Base-by-base conservation (phyloP, 1,284 basidiomycete species). In the Taiwanofungus camphoratus region DNA sequence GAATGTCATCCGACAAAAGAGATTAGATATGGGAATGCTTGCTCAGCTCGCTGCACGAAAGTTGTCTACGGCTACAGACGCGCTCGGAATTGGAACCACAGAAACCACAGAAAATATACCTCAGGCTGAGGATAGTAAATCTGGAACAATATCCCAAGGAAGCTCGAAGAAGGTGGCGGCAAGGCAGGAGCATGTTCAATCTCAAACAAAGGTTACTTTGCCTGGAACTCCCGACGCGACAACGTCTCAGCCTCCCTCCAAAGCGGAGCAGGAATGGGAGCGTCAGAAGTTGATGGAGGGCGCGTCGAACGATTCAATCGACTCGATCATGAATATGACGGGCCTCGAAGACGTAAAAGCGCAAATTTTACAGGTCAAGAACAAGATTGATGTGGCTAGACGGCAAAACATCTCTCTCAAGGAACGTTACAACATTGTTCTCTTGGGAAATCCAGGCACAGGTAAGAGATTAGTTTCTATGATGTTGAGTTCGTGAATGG, bases 381-480 rank as follows among this genome's bases (percentile, higher is more conserved):
- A 39, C 11, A 60, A 59, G 44, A 50, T 65, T 15, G 63, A 64
- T 20, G 31, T 51, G 0, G 41, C 36, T 13, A 39, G 43, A 9
- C 59, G 62, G 1, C 63, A 65, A 39, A 51, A 50, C 20, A 44
- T 51, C 2, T 52, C 53, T 0, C 18, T 61, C 15, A 55, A 52
- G 4, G 59, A 65, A 41, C 50, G 62, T 4, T 63, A 61, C 52
- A 64, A 64, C 39, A 45, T 58, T 13, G 44, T 49, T 15, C 42
- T 65, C n/a, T 55, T 63, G 2, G 63, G 63, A 3, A 65, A 65
- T 45, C 63, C 63, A 19, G 63, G 63, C 13, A 65, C 63, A 19
- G 63, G 63, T 65, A 46, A n/a, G 51, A 50, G 2, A 6, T 9
- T 32, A 29, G 18, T 9, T 23, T 2, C 20, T n/a, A n/a, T n/a